Conservation (phyloP, 306 rosid species). For the Cucurbita argyrosperma region DNA sequence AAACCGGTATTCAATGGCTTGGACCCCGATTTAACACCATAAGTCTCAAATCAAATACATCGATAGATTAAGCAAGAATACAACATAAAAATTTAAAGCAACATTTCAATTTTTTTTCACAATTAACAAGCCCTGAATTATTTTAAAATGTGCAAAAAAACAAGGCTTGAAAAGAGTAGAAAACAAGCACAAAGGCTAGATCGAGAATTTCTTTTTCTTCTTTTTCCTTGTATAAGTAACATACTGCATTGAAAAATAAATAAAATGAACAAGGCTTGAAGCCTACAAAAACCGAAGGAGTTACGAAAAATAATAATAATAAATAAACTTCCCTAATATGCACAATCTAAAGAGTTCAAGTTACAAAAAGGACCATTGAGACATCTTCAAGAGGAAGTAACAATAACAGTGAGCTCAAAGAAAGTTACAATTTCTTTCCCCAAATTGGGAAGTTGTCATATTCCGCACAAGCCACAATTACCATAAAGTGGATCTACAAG, state of each 20-base stretch:
- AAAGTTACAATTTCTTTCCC: neutral
- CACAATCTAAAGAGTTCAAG: neutral
- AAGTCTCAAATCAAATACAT: neutral
- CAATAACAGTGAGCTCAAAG: neutral
- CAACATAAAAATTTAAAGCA: neutral
- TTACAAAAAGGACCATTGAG: neutral
- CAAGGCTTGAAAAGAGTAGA: neutral
- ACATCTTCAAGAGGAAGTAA: neutral
- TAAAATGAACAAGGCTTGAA: neutral
- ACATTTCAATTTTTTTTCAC: neutral
- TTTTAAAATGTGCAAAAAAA: neutral
- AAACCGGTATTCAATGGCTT: neutral
- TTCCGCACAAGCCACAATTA: neutral
- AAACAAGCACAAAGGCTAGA: neutral
- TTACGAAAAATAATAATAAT: neutral
- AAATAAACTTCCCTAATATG: neutral
- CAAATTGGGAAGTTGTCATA: neutral
- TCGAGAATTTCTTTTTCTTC: neutral
- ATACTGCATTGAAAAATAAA: neutral
- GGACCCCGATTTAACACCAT: neutral
- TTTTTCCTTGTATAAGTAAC: neutral
- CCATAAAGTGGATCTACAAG: neutral
- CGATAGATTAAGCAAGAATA: neutral
- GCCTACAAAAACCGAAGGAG: neutral
- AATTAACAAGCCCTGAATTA: neutral